Percentiles rank a stretch among this genome's conserved stretches.
Evolutionary conservation across 31 red algal genomes (phyloP).

Genomic region (Bonnemaisonia californica): DNA sequence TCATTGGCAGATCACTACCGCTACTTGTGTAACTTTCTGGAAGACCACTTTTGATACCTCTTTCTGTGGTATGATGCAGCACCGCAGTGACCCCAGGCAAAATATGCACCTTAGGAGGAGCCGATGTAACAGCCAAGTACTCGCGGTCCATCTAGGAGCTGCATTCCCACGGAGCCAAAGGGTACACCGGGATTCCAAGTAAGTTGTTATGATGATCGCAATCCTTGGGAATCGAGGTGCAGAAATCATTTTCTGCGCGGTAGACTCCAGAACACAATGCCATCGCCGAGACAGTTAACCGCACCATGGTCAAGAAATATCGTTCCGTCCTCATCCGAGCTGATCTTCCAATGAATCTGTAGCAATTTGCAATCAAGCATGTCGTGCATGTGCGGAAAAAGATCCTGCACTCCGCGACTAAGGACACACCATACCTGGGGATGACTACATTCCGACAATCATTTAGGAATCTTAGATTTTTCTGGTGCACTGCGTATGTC

Average conservation of each 20-base stretch:
- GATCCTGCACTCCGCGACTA: no score
- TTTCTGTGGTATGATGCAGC: constrained; percentile 25
- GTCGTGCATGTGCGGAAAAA: no score
- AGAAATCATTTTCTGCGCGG: constrained; percentile 4
- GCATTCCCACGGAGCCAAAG: constrained; percentile 6
- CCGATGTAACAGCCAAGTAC: no score
- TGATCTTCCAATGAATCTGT: constrained; percentile 1
- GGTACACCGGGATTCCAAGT: background rate
- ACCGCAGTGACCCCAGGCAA: constrained; percentile 21
- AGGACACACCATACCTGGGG: no score
- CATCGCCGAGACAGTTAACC: constrained; percentile 12
- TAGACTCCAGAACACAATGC: constrained; percentile 22
- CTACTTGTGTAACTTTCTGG: constrained; percentile 16
- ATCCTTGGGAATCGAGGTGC: background rate
- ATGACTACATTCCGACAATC: no score
- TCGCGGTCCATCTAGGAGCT: constrained; percentile 14
- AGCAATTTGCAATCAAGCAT: no score
- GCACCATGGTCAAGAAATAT: background rate
- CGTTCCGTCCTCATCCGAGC: background rate
- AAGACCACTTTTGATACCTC: constrained; percentile 26
- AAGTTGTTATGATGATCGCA: no score
- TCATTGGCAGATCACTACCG: constrained; percentile 38
- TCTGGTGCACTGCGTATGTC: no score
- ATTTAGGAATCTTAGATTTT: no score
- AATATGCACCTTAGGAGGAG: no score